Evolutionary conservation across 2,329 filamentous ascomycete genomes (phyloP), one percentile per base, ranked within the genome.

Genomic region (Colletotrichum musae): DNA sequence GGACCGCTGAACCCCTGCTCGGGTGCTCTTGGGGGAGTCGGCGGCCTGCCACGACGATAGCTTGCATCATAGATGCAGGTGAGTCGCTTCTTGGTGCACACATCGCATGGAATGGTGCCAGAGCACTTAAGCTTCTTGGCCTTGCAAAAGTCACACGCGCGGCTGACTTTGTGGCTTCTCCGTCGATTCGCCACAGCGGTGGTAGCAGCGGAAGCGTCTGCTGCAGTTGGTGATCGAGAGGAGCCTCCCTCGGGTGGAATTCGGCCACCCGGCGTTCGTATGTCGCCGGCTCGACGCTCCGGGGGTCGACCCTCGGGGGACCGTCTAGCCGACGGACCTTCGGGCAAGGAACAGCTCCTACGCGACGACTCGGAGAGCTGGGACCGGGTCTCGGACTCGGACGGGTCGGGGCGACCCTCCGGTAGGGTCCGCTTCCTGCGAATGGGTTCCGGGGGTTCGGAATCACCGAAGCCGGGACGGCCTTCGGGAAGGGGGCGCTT

Each of bases 111-210:
- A 21, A 79, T 63, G 0, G 77, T 81, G 0, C 80, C 80, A n/a
- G 70, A 69, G 60, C 80, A 82, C 73, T 77, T 79, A 15, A 78
- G 71, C 67, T 82, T 82, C 64, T 78, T 78, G 10, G 73, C 28
- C 71, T 82, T 82, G 75, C 80, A 82, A 36, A 74, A 73, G 63
- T 82, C 80, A 64, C 80, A 82, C 15, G 80, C 80, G 16, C 78
- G 73, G 58, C 75, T 80, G 5, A 81, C 78, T 71, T 81, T 83
- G 43, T 77, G 71, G 24, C 64, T 50, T 24, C 68, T 58, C 45
- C 70, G 57, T 15, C 59, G 56, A 18, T 69, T 71, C n/a, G 41
- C 59, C 26, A 58, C 18, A 15, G 54, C 51, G 5, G 47, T 24
- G 36, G 61, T 12, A 16, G 50, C 51, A 3, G 47, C 21, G 59